Conservation (phyloP, 805 yeast species). For the Candida verbasci region DNA sequence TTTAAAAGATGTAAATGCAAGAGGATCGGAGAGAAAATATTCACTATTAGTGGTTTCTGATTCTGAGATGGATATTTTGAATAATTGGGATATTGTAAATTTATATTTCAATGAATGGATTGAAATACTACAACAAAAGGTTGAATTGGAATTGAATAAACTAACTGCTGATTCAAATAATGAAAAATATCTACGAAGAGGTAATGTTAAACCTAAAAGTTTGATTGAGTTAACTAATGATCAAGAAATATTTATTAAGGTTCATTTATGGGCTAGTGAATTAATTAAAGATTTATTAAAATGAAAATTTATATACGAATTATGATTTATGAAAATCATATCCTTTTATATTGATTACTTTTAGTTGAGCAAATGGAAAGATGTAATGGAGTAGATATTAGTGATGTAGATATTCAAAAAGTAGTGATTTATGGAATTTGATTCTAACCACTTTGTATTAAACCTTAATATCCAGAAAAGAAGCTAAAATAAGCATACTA, state of each 20-base stretch:
- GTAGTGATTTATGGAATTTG: no score
- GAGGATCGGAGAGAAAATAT: slow-evolving; percentile 72
- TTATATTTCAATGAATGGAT: slow-evolving; percentile 27
- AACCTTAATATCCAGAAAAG: no score
- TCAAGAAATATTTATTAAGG: slow-evolving; percentile 47
- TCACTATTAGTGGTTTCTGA: slow-evolving; percentile 56
- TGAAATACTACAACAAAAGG: slow-evolving; percentile 25
- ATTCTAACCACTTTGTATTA: no score
- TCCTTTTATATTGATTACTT: no score
- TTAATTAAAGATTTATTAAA: slow-evolving; percentile 33
- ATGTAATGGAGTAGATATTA: no score
- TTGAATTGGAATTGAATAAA: slow-evolving; percentile 14
- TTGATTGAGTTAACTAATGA: slow-evolving; percentile 54
- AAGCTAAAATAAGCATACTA: no score
- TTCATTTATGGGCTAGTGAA: slow-evolving; percentile 63
- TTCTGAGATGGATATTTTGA: slow-evolving; percentile 46
- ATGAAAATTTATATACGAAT: slow-evolving; percentile 1
- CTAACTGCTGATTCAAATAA: slow-evolving; percentile 29
- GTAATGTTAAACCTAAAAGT: slow-evolving; percentile 51
- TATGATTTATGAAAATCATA: no score
- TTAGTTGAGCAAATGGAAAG: no score
- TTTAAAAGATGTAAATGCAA: slow-evolving; percentile 57
- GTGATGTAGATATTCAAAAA: no score
- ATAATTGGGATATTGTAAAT: slow-evolving; percentile 50
- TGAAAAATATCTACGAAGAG: slow-evolving; percentile 55